Percentiles rank a stretch among this genome's conserved stretches.
These are phyloP conservation scores for Pulveroboletus sp. DNA, from an alignment of 768 basidiomycete species.

Conservation along the genomic window DNA sequence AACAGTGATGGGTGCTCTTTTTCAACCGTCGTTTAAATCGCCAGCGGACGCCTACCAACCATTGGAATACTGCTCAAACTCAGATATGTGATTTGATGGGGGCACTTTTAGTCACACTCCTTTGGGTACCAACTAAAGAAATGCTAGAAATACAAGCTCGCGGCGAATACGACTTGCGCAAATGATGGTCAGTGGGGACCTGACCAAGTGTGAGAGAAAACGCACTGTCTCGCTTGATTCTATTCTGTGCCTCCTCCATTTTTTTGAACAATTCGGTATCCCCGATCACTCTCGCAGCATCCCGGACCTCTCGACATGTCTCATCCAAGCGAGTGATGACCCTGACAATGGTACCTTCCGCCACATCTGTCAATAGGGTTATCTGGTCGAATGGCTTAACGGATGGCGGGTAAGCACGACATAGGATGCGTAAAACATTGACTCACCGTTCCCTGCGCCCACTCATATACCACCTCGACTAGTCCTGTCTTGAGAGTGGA, in stretches of 20 bases:
- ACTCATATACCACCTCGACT: conserved; percentile 96
- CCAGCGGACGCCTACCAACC: neutral
- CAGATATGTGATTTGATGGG: conserved; percentile 10
- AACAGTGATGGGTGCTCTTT: neutral
- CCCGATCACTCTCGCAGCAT: conserved; percentile 95
- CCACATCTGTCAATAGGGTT: conserved; percentile 85
- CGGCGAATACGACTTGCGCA: conserved; percentile 73
- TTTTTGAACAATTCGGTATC: conserved; percentile 95
- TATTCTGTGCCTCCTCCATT: conserved; percentile 92
- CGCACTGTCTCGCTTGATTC: conserved; percentile 96
- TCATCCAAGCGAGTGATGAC: conserved; percentile 95
- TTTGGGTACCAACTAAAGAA: neutral
- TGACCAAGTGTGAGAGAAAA: conserved; percentile 17
- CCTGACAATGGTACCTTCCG: conserved; percentile 95
- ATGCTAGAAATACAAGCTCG: conserved; percentile 76
- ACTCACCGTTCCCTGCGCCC: conserved; percentile 96
- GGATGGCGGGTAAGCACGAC: neutral
- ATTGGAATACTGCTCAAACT: conserved; percentile 20
- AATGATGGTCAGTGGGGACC: conserved; percentile 6
- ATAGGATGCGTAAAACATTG: neutral
- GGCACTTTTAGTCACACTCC: neutral
- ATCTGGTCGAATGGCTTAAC: conserved; percentile 93
- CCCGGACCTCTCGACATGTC: conserved; percentile 93
- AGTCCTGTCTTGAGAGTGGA: conserved; percentile 84
- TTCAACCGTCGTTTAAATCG: conserved; percentile 14